Base-by-base conservation (phyloP, 2,329 filamentous ascomycete species). In the Pseudogymnoascus sp. region DNA sequence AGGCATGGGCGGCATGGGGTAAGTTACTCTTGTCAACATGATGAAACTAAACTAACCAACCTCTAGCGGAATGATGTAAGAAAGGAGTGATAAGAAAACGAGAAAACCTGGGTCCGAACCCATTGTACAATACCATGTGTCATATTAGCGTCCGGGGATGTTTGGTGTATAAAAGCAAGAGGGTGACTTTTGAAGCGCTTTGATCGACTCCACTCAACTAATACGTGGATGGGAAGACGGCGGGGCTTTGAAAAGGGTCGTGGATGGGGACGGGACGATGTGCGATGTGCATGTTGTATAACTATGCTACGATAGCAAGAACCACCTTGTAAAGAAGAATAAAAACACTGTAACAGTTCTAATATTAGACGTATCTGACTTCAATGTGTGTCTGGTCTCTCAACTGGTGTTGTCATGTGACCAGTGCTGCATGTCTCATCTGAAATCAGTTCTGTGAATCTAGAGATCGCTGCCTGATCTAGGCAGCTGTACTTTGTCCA, bases 1-100 rank as follows among this genome's bases (percentile, higher is more conserved):
- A 9, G 82, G 82, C 60, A 72, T 72, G 70, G 70, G 70, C 23
- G 81, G 81, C 63, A 84, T 85, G 82, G 84, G 84, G 82, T 85
- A 82, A 82, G 71, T 62, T 26, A n/a, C 4, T 59, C 17, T 15
- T 17, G 15, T 35, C 35, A 7, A 33, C 19, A 21, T 38, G 19
- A 37, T 60, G 1, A 23, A 15, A 29, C 35, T 10, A 40, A 21
- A 35, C 67, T 70, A 69, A 70, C 62, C 26, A 29, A 1, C 23
- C 37, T 33, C 2, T 3, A 50, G 29, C 5, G 38, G 72, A 67
- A 74, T 73, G 72, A 75, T 75, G 73, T 74, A 70, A 71, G 67
- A 67, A 65, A 62, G 64, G 15, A n/a, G 13, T 3, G 59, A 40
- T 7, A 31, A 13, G n/a, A 10, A 40, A 60, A 60, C 21, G 59